Conservation (phyloP, 495 filamentous ascomycete genomes). For the Ramalina intermedia region DNA sequence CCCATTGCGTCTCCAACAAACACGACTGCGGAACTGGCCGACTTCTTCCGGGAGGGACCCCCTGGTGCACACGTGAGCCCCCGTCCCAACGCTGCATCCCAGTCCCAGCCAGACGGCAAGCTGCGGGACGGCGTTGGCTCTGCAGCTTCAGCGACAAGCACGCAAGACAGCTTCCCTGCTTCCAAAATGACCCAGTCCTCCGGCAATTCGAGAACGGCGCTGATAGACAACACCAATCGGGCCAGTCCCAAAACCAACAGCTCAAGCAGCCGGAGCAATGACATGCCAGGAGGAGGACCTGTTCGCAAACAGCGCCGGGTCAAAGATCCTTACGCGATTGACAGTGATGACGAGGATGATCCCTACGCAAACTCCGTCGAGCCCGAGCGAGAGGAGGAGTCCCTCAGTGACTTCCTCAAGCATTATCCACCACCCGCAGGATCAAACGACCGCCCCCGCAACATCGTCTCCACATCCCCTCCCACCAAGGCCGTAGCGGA, state of each 20-base stretch:
- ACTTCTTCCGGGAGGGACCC: slow-evolving; percentile 73
- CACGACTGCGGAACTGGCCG: slow-evolving; percentile 72
- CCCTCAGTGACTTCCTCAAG: slow-evolving; percentile 76
- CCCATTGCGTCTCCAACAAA: slow-evolving; percentile 45
- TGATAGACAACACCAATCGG: slow-evolving; percentile 30
- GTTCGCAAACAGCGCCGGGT: slow-evolving; percentile 58
- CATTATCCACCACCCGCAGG: slow-evolving; percentile 60
- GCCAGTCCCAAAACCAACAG: not conserved
- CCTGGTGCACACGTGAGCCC: slow-evolving; percentile 71
- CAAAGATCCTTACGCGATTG: slow-evolving; percentile 84
- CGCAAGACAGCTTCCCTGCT: slow-evolving; percentile 26
- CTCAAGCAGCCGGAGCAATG: slow-evolving; percentile 14
- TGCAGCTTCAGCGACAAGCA: slow-evolving; percentile 28
- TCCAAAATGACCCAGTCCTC: slow-evolving; percentile 36
- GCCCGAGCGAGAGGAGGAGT: slow-evolving; percentile 43
- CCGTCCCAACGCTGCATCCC: slow-evolving; percentile 73
- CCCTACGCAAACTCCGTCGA: not conserved
- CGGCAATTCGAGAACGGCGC: slow-evolving; percentile 42
- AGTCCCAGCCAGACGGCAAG: slow-evolving; percentile 33
- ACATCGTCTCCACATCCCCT: slow-evolving; percentile 32
- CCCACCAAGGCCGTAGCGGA: slow-evolving; percentile 14
- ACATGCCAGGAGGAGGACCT: slow-evolving; percentile 15
- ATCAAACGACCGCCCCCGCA: slow-evolving; percentile 29
- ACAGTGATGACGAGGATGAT: slow-evolving; percentile 65
- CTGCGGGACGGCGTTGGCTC: slow-evolving; percentile 14